Evolutionary conservation across 768 basidiomycete genomes (phyloP).

Genomic region (Lentinus tigrinus): DNA sequence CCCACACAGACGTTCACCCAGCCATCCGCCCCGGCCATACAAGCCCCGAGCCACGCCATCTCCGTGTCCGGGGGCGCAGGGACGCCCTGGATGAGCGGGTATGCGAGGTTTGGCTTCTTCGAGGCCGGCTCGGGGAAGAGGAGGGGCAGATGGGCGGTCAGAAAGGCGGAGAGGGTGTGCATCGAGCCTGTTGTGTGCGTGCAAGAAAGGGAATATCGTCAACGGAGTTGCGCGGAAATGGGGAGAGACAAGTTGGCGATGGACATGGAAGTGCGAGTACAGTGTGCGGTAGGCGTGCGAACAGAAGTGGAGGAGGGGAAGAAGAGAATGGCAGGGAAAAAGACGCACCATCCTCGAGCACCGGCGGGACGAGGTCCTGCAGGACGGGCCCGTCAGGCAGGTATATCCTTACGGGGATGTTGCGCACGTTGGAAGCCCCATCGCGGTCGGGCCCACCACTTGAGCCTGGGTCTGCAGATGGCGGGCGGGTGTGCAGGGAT

Average conservation of each 20-base stretch:
- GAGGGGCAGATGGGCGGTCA: conserved; percentile 74
- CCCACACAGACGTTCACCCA: conserved; percentile 92
- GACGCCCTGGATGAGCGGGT: conserved; percentile 84
- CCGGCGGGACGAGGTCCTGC: conserved; percentile 85
- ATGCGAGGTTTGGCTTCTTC: conserved; percentile 53
- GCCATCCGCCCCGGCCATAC: conserved; percentile 90
- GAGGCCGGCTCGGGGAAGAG: conserved; percentile 57
- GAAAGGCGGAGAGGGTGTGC: conserved; percentile 66
- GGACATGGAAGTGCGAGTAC: too few relatives aligned
- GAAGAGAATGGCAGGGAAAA: conserved; percentile 7
- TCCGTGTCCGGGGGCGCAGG: conserved; percentile 81
- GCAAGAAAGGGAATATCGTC: too few relatives aligned
- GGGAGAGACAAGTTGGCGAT: too few relatives aligned
- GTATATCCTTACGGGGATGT: conserved; percentile 87
- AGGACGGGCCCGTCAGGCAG: conserved; percentile 88
- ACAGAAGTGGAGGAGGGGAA: not conserved
- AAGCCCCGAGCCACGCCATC: conserved; percentile 92
- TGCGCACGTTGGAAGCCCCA: conserved; percentile 83
- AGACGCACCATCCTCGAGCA: conserved; percentile 70
- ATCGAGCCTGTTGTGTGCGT: conserved; percentile 50
- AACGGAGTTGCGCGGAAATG: too few relatives aligned
- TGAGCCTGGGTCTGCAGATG: conserved; percentile 58
- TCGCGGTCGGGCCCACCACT: conserved; percentile 58
- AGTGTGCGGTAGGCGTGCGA: not conserved
- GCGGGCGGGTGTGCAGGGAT: conserved; percentile 64